Evolutionary conservation across 2,329 filamentous ascomycete genomes (phyloP).

Genomic region (Leptographium flavum): DNA sequence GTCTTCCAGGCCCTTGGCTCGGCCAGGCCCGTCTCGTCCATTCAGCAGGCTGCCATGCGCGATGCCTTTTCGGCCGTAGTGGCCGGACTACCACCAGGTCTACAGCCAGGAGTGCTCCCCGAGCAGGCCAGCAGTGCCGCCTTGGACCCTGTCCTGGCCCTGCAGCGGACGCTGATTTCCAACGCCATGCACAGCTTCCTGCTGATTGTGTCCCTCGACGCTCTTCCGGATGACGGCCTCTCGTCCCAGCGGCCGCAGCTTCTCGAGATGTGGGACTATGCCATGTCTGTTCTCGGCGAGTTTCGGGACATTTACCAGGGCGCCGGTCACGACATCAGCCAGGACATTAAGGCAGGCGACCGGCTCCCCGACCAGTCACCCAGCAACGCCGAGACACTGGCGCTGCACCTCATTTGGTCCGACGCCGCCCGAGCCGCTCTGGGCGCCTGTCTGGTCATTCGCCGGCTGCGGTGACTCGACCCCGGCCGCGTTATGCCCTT

Average conservation of each 20-base stretch:
- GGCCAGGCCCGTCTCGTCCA: background rate
- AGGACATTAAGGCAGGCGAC: background rate
- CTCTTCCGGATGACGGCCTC: background rate
- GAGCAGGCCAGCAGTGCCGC: too few species aligned
- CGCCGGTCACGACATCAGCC: background rate
- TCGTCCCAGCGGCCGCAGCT: background rate
- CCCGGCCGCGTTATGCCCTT: slow-evolving; percentile 1
- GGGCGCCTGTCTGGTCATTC: slow-evolving; percentile 1
- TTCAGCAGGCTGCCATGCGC: background rate
- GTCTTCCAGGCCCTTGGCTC: slow-evolving; percentile 5
- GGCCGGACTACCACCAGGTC: background rate
- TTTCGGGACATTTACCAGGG: background rate
- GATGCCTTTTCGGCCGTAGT: background rate
- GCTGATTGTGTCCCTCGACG: background rate
- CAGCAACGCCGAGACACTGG: background rate
- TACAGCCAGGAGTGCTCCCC: slow-evolving; percentile 3
- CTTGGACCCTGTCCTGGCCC: background rate
- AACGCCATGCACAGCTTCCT: slow-evolving; percentile 5
- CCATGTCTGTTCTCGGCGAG: slow-evolving; percentile 1
- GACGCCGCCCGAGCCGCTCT: slow-evolving; percentile 4
- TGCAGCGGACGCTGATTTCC: slow-evolving; percentile 5
- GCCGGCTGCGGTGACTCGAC: slow-evolving; percentile 4
- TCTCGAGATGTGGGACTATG: slow-evolving; percentile 6
- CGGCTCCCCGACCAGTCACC: background rate
- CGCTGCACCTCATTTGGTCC: slow-evolving; percentile 4